These are phyloP conservation scores for Rhodosporidiobolus odoratus DNA, from an alignment of 768 basidiomycete genomes.

Conservation along the genomic window DNA sequence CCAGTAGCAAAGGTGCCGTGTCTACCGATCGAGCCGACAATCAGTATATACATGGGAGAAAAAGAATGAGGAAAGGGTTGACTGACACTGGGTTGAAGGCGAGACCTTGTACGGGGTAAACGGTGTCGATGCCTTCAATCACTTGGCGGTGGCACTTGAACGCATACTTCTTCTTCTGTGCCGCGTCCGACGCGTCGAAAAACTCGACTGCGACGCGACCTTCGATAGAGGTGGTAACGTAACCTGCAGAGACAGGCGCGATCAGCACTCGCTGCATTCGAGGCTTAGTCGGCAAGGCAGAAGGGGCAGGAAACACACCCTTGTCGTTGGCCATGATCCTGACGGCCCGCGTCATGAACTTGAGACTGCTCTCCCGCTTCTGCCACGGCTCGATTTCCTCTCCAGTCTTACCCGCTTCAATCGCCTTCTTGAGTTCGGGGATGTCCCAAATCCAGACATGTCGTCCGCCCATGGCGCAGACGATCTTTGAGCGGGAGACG, in stretches of 20 bases:
- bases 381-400: slow-evolving; percentile 56
- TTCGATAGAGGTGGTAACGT: slow-evolving; percentile 87
- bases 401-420: slow-evolving; percentile 42
- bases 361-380: slow-evolving; percentile 82
- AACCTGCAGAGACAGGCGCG: slow-evolving; percentile 54
- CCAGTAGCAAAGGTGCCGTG: slow-evolving; percentile 93
- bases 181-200: slow-evolving; percentile 71
- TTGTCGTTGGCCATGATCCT: slow-evolving; percentile 90
- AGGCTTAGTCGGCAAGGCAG: not conserved
- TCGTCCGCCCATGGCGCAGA: slow-evolving; percentile 87
- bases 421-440: slow-evolving; percentile 57
- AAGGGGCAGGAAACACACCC: slow-evolving; percentile 53
- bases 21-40: slow-evolving; percentile 40
- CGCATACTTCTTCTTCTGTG: slow-evolving; percentile 85
- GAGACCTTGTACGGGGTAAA: slow-evolving; percentile 92
- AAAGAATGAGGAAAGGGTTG: not conserved
- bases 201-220: slow-evolving; percentile 97
- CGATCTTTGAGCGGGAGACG: slow-evolving; percentile 67
- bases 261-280: not conserved
- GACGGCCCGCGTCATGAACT: slow-evolving; percentile 86
- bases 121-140: slow-evolving; percentile 84
- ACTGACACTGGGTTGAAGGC: slow-evolving; percentile 83
- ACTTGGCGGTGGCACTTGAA: slow-evolving; percentile 95
- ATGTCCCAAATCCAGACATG: slow-evolving; percentile 85
- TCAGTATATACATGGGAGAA: slow-evolving; percentile 4